Base-by-base conservation (phyloP, 1,284 basidiomycete genomes). In the Ceratobasidium sp. region DNA sequence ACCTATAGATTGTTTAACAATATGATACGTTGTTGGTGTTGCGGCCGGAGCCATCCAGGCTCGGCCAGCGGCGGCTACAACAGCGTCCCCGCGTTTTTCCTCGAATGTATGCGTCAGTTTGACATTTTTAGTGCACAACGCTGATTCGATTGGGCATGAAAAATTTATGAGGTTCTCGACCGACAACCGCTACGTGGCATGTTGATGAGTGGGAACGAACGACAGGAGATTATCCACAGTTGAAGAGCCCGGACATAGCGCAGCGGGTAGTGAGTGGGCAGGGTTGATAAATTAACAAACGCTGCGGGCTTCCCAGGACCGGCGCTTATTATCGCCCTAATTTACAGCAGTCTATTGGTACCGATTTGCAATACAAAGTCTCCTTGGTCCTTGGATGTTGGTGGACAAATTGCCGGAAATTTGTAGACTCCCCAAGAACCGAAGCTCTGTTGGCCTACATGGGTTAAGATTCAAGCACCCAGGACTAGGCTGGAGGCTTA, bases 31-130 rank as follows among this genome's bases (percentile, higher is more conserved):
- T 48, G 57, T 71, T 30, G 55, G 60, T 60, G 69, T 71, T 27
- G 69, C 69, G 54, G 69, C 69, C 50, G 69, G 69, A 30, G 69
- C 69, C 35, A 73, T 55, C 69, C 69, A 62, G 44, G 69, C 52
- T 60, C 69, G 23, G 60, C 69, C n/a, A 57, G 38, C 3, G 57
- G 69, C 54, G 69, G 57, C n/a, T 73, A 73, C 44, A 60, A 73
- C 57, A 44, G 57, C 27, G 55, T 60, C 23, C 59, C 50, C 50
- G 57, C 35, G 38, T 71, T 73, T 62, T 73, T 73, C 69, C 59
- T 73, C 23, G 46, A 33, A 67, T 20, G 69, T 48, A 44, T 41
- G 69, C 44, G 35, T 10, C 20, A 12, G 27, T 70, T 20, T 50
- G 23, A 18, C 44, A 16, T 48, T 12, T 12, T 54, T 23, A n/a